A percentile compares a stretch with the other conserved stretches of the same genome.
Conservation (phyloP, 78 protist genomes). For the Polysphondylium violaceum region DNA sequence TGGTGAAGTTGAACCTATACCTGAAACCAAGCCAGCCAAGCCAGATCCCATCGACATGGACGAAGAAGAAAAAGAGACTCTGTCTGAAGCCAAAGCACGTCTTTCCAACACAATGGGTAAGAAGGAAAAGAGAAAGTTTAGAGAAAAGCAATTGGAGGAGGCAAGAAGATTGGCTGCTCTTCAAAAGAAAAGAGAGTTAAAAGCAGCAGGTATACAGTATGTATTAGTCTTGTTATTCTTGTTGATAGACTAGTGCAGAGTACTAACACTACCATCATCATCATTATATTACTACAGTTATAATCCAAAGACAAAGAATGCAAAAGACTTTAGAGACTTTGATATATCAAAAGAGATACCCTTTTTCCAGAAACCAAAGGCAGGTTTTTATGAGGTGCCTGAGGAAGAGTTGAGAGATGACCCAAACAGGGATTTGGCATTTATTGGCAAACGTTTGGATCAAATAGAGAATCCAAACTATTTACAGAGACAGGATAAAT, state of each 20-base stretch:
- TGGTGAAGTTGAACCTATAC: conserved; percentile 98
- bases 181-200: conserved; percentile 97
- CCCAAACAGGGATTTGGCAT: conserved; percentile 35
- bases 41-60: conserved; percentile 99
- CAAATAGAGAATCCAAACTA: conserved; percentile 79
- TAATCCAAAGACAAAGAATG: conserved; percentile 40
- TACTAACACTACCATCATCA: neutral
- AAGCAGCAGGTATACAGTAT: conserved; percentile 94
- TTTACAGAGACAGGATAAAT: conserved; percentile 58
- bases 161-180: conserved; percentile 97
- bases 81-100: conserved; percentile 98
- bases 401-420: conserved; percentile 43
- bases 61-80: conserved; percentile 99
- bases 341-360: conserved; percentile 89
- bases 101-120: conserved; percentile 99
- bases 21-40: conserved; percentile 98
- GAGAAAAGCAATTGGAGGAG: conserved; percentile 98
- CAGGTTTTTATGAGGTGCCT: conserved; percentile 84
- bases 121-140: conserved; percentile 98
- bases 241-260: no score
- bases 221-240: neutral
- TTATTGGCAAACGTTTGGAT: conserved; percentile 29
- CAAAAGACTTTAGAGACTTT: conserved; percentile 49
- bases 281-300: neutral
- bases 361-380: conserved; percentile 62